Conservation (phyloP, 176 grass and related monocot species). For the Musa acuminata region DNA sequence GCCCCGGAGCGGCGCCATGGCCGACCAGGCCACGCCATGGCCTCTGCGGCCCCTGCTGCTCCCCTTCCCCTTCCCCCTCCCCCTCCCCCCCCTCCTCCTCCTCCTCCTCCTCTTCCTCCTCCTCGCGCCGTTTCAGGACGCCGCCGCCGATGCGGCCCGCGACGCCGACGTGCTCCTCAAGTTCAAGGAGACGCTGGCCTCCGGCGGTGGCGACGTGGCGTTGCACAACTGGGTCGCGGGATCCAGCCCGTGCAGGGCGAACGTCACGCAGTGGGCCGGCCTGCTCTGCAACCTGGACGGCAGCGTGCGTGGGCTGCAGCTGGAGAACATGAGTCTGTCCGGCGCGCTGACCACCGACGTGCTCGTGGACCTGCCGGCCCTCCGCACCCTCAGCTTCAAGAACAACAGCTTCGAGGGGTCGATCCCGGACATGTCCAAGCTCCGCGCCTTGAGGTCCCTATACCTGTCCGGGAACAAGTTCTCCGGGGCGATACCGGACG, state of each 20-base stretch:
- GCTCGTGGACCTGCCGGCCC: conserved; percentile 28
- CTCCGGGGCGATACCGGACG: conserved; percentile 34
- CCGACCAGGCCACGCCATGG: not conserved
- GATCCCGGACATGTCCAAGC: conserved; percentile 40
- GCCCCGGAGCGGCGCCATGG: not conserved
- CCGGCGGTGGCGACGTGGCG: conserved; percentile 4
- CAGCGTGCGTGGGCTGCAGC: conserved; percentile 31
- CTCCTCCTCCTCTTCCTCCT: conserved; percentile 21
- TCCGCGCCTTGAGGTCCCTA: conserved; percentile 44
- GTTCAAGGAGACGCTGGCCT: conserved; percentile 24
- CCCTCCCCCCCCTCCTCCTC: no score
- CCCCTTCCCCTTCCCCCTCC: not conserved
- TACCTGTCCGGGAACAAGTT: conserved; percentile 52
- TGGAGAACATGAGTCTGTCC: conserved; percentile 51
- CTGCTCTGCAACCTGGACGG: conserved; percentile 15
- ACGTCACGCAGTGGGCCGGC: conserved; percentile 15
- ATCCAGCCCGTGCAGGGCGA: not conserved
- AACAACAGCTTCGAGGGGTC: conserved; percentile 55
- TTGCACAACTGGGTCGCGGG: conserved; percentile 21
- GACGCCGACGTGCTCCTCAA: conserved; percentile 20
- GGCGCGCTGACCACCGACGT: conserved; percentile 30
- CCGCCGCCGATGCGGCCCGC: not conserved
- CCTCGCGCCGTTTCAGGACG: no score
- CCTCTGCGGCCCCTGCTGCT: not conserved
- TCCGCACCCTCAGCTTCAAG: conserved; percentile 65